Percentiles rank a stretch among this genome's conserved stretches.
These are phyloP conservation scores for Cadophora sp. DNA, from an alignment of 2,329 filamentous ascomycete species.

Conservation along the genomic window DNA sequence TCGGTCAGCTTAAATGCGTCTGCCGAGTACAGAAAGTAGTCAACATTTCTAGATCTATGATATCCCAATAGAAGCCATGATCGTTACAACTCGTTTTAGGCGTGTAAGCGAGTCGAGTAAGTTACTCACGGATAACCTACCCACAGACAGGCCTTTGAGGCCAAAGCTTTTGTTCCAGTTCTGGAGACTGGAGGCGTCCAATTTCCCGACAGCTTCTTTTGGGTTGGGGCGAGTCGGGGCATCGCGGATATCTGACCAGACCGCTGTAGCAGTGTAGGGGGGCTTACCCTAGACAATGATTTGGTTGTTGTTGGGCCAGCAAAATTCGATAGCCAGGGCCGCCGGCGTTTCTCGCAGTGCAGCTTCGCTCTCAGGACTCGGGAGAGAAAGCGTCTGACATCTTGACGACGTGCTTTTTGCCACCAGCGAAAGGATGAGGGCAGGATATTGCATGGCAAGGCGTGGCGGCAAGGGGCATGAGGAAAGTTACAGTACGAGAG, in stretches of 20 bases:
- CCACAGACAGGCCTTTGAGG: conserved; percentile 17
- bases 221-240: conserved; percentile 19
- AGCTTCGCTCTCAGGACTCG: neutral
- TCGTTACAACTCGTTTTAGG: neutral
- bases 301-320: conserved; percentile 31
- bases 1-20: neutral
- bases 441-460: neutral
- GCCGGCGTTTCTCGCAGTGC: neutral
- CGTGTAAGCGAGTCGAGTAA: neutral
- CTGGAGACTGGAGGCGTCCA: conserved; percentile 30
- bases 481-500: conserved; percentile 1
- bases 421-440: neutral
- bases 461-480: neutral
- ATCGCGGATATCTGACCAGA: conserved; percentile 17
- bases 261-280: neutral
- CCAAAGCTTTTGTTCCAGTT: conserved; percentile 33
- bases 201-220: conserved; percentile 32
- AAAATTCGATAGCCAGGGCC: conserved; percentile 21
- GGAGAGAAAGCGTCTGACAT: conserved; percentile 12
- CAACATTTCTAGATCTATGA: neutral
- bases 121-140: neutral
- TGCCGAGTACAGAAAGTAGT: neutral
- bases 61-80: neutral
- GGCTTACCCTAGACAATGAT: neutral
- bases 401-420: conserved; percentile 9